These are phyloP conservation scores for Ilyonectria sp. DNA, from an alignment of 2,329 filamentous ascomycete species.

Conservation along the genomic window DNA sequence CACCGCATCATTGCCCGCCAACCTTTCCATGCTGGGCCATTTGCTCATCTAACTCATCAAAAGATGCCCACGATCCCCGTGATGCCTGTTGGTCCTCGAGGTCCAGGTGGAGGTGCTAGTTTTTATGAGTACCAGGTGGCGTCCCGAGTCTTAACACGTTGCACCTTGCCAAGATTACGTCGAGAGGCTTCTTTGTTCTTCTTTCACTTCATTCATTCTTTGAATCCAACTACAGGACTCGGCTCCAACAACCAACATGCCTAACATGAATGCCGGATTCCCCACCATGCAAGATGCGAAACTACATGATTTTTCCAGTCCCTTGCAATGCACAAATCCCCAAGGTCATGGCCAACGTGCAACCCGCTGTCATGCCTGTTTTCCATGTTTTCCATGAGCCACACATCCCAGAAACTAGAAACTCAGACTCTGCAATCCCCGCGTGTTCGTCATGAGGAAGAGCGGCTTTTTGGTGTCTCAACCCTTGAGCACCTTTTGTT, in stretches of 20 bases:
- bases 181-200: not conserved
- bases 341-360: not conserved
- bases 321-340: constrained; percentile 18
- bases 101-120: constrained; percentile 6
- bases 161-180: not conserved
- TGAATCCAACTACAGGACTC: not conserved
- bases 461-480: not conserved
- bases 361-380: not conserved
- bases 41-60: constrained; percentile 39
- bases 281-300: constrained; percentile 16
- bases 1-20: constrained; percentile 32
- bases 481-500: not conserved
- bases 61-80: constrained; percentile 31
- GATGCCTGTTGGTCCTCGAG: constrained; percentile 1
- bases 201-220: constrained; percentile 5
- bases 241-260: constrained; percentile 10
- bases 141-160: not conserved
- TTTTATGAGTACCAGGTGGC: not conserved
- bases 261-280: constrained; percentile 15
- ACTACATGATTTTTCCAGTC: constrained; percentile 4
- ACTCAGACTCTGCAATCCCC: constrained; percentile 1
- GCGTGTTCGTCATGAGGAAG: constrained; percentile 16
- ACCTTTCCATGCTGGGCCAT: constrained; percentile 44
- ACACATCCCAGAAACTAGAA: constrained; percentile 1
- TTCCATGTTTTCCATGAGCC: not conserved